These are phyloP conservation scores for Balamuthia mandrillaris DNA, from an alignment of 208 protist genomes.

Conservation along the genomic window DNA sequence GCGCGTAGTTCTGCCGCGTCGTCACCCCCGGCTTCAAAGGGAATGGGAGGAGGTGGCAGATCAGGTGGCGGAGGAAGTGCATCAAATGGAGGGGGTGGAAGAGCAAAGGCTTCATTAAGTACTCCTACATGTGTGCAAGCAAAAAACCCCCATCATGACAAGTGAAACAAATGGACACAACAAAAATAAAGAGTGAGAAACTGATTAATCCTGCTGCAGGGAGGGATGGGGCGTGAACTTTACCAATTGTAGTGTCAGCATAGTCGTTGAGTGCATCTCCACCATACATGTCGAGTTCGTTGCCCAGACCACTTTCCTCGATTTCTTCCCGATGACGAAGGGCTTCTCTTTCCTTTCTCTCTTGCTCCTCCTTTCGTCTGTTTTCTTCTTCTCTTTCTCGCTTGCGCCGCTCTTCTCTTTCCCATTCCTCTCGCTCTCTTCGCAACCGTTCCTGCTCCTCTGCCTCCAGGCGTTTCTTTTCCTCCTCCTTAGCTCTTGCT, in stretches of 20 bases:
- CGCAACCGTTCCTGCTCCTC: neutral
- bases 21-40: neutral
- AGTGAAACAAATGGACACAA: too few species aligned
- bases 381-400: neutral
- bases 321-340: neutral
- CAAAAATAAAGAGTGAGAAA: neutral
- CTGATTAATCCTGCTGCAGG: neutral
- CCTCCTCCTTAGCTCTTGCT: neutral
- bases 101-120: conserved; percentile 2
- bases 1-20: neutral
- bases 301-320: neutral
- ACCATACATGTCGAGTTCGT: neutral
- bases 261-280: neutral
- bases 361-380: neutral
- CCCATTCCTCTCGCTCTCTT: conserved; percentile 20
- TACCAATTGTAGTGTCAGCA: neutral
- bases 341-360: neutral
- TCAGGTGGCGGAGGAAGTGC: neutral
- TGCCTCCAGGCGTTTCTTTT: conserved; percentile 2
- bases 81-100: conserved; percentile 2
- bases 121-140: neutral
- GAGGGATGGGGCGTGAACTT: neutral
- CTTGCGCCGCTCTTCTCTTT: neutral
- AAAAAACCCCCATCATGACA: too few species aligned
- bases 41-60: neutral